Evolutionary conservation across 192 early-diverging fungal species (phyloP).

Genomic region (Geranomyces michiganensis): DNA sequence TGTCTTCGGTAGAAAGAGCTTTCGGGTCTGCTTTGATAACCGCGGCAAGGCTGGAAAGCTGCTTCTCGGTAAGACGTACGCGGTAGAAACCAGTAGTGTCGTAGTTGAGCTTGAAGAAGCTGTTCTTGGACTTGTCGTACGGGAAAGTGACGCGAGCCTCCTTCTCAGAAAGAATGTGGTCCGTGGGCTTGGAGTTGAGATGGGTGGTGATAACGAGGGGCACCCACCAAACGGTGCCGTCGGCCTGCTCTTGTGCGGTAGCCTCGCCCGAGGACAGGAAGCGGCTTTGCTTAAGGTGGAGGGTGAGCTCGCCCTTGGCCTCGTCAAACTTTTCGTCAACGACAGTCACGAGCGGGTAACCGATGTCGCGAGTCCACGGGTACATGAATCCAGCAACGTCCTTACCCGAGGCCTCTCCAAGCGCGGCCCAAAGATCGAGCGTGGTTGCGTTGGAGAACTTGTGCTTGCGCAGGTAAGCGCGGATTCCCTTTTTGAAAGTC

Average conservation of each 20-base stretch:
- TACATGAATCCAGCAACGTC: constrained; percentile 86
- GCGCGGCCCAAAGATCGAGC: constrained; percentile 83
- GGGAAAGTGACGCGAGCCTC: constrained; percentile 52
- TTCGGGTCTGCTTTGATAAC: constrained; percentile 53
- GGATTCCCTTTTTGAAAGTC: constrained; percentile 41
- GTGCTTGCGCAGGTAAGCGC: constrained; percentile 76
- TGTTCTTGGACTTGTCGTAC: constrained; percentile 39
- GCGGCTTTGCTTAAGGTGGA: constrained; percentile 77
- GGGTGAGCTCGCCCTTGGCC: constrained; percentile 43
- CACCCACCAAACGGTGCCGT: constrained; percentile 75
- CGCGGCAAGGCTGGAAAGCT: constrained; percentile 39
- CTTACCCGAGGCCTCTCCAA: constrained; percentile 75
- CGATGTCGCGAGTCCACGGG: constrained; percentile 83
- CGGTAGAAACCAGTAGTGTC: constrained; percentile 83
- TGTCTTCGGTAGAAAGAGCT: constrained; percentile 62
- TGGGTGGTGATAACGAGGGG: constrained; percentile 66
- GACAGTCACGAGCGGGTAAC: constrained; percentile 84
- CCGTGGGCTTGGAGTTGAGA: constrained; percentile 46
- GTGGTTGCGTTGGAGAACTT: constrained; percentile 85
- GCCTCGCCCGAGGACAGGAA: constrained; percentile 82
- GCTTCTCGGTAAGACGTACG: constrained; percentile 57
- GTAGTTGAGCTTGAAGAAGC: constrained; percentile 86
- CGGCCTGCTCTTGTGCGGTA: constrained; percentile 70
- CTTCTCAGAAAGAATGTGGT: constrained; percentile 56
- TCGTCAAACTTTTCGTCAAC: constrained; percentile 54